These are phyloP conservation scores for Penicillium mononematosum DNA, from an alignment of 495 filamentous ascomycete species.

Conservation along the genomic window DNA sequence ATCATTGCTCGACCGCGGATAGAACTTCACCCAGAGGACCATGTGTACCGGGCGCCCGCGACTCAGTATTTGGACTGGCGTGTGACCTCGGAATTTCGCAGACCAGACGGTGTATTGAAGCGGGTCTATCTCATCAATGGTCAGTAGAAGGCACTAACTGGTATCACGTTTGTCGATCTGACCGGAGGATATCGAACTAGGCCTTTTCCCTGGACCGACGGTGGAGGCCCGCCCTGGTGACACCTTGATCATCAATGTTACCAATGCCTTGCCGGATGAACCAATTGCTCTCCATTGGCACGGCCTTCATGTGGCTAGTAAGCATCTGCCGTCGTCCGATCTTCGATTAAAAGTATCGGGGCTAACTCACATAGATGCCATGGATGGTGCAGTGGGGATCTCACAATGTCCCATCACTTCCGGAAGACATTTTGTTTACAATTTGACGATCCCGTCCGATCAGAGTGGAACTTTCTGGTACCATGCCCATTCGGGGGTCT, in stretches of 20 bases:
- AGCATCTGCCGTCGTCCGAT: constrained; percentile 10
- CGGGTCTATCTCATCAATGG: constrained; percentile 40
- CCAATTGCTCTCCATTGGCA: constrained; percentile 76
- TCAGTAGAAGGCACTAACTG: constrained; percentile 10
- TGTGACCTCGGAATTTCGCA: constrained; percentile 29
- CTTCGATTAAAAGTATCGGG: background rate
- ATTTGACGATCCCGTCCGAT: constrained; percentile 68
- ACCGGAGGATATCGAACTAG: constrained; percentile 18
- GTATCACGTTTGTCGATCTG: background rate
- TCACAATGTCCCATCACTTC: constrained; percentile 67
- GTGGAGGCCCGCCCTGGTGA: constrained; percentile 57
- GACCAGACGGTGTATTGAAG: constrained; percentile 47
- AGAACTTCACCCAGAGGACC: constrained; percentile 40
- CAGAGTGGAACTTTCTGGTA: constrained; percentile 85
- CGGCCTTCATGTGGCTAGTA: constrained; percentile 67
- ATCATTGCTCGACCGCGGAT: constrained; percentile 26
- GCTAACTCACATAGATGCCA: constrained; percentile 39
- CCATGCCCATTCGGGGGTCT: constrained; percentile 65
- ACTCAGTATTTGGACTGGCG: constrained; percentile 38
- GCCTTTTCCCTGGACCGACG: constrained; percentile 39
- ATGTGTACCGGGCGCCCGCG: constrained; percentile 33
- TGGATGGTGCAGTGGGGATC: constrained; percentile 70
- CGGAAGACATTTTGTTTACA: constrained; percentile 66
- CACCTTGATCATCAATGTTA: constrained; percentile 64
- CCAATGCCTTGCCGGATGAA: constrained; percentile 67